Evolutionary conservation across 495 filamentous ascomycete species (phyloP).

Genomic region (Aspergillus bridgeri): DNA sequence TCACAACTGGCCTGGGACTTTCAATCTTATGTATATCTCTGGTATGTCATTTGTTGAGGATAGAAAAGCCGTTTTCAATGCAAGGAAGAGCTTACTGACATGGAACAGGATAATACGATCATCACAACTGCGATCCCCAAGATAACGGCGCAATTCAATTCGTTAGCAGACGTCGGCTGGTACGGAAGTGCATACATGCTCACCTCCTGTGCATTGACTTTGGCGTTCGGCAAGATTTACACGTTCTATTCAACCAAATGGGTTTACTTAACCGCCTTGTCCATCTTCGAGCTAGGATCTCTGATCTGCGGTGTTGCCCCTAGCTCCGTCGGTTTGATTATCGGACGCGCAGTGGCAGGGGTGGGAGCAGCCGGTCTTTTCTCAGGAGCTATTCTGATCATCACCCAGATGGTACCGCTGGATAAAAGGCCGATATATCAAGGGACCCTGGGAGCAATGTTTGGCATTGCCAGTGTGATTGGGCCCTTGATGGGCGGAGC

Average conservation of each 20-base stretch:
- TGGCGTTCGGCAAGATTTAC: conserved; percentile 76
- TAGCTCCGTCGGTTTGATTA: conserved; percentile 68
- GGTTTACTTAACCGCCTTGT: conserved; percentile 66
- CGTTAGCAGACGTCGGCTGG: conserved; percentile 76
- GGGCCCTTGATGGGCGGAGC: conserved; percentile 63
- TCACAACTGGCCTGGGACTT: conserved; percentile 57
- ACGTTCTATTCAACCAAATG: conserved; percentile 74
- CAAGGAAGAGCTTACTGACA: neutral
- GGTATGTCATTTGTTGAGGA: conserved; percentile 32
- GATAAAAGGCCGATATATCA: conserved; percentile 67
- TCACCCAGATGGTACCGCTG: conserved; percentile 72
- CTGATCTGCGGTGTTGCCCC: conserved; percentile 76
- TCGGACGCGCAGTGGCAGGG: conserved; percentile 82
- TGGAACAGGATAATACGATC: conserved; percentile 63
- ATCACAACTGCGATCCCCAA: conserved; percentile 81
- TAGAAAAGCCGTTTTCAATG: neutral
- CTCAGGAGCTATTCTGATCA: conserved; percentile 76
- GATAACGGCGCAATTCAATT: conserved; percentile 77
- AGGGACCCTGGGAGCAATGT: conserved; percentile 74
- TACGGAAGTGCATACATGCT: conserved; percentile 70
- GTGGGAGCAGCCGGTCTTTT: conserved; percentile 82
- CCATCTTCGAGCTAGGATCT: conserved; percentile 84
- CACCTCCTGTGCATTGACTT: conserved; percentile 66
- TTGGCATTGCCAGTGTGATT: conserved; percentile 72
- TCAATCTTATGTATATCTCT: conserved; percentile 65